Evolutionary conservation across 352 stramenopile species (phyloP).

Genomic region (Phytopythium chamaehyphon): DNA sequence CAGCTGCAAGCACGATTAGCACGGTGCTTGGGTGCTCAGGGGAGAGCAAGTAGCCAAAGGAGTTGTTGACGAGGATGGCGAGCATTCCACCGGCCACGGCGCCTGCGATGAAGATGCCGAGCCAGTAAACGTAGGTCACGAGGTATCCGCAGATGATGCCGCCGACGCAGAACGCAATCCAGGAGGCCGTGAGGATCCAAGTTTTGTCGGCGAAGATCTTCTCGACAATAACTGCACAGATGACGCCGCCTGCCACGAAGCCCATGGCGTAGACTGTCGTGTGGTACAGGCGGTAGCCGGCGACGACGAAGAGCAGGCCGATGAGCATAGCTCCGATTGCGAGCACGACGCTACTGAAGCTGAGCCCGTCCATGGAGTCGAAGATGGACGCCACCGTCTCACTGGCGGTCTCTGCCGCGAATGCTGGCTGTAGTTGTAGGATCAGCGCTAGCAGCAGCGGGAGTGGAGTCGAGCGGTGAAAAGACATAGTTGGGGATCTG

Average conservation of each 20-base stretch:
- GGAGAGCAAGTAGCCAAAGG: constrained; percentile 51
- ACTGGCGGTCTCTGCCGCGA: constrained; percentile 15
- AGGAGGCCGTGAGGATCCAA: constrained; percentile 52
- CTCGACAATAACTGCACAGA: constrained; percentile 47
- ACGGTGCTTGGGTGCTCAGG: constrained; percentile 47
- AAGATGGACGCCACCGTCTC: constrained; percentile 29
- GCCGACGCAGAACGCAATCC: constrained; percentile 65
- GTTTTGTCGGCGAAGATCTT: constrained; percentile 45
- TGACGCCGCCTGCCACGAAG: constrained; percentile 51
- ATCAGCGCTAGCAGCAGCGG: constrained; percentile 7
- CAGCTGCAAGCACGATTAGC: constrained; percentile 36
- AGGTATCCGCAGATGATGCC: constrained; percentile 46
- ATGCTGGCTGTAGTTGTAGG: constrained; percentile 5
- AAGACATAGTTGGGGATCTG: not conserved
- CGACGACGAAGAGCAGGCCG: constrained; percentile 34
- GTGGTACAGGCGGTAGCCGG: constrained; percentile 62
- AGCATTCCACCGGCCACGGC: constrained; percentile 53
- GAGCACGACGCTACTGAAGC: constrained; percentile 35
- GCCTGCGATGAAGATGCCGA: constrained; percentile 53
- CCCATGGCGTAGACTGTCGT: constrained; percentile 51
- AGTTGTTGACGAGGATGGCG: constrained; percentile 52
- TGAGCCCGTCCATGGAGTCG: constrained; percentile 23
- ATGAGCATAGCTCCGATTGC: constrained; percentile 35
- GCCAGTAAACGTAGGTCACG: constrained; percentile 45
- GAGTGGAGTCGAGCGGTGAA: not conserved